Evolutionary conservation across 1,284 basidiomycete genomes (phyloP).

Genomic region (Malassezia arunalokei): DNA sequence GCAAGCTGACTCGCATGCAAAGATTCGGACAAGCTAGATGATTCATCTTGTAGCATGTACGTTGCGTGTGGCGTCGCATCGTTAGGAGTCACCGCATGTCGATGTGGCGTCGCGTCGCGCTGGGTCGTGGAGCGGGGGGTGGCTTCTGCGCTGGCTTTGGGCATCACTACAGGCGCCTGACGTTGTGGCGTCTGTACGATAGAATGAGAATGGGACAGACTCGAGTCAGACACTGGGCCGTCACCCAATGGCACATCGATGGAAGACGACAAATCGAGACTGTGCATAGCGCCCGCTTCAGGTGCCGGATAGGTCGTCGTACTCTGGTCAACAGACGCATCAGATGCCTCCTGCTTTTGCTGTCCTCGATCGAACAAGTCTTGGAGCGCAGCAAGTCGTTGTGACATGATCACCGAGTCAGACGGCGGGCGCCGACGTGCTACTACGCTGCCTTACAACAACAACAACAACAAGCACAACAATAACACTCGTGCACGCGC

Average conservation of each 20-base stretch:
- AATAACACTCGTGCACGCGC: background rate
- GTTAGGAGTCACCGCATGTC: background rate
- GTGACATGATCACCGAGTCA: constrained; percentile 4
- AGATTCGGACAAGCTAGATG: constrained; percentile 11
- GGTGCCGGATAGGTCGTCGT: background rate
- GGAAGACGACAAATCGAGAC: constrained; percentile 7
- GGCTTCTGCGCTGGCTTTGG: background rate
- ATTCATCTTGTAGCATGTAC: background rate
- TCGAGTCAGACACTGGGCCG: background rate
- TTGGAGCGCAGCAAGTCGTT: constrained; percentile 12
- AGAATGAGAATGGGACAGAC: background rate
- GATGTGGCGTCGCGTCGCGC: background rate
- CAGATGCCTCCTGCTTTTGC: background rate
- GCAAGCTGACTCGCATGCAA: constrained; percentile 10
- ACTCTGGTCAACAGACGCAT: constrained; percentile 12
- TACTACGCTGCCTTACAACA: background rate
- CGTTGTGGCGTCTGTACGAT: background rate
- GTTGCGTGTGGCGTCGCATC: background rate
- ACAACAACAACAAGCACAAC: constrained; percentile 1
- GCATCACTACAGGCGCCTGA: background rate
- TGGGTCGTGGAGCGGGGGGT: constrained; percentile 1
- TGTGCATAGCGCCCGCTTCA: background rate
- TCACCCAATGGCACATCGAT: background rate
- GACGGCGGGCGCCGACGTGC: background rate
- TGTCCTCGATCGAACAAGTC: constrained; percentile 9